Evolutionary conservation across 805 yeast genomes (phyloP).

Genomic region (Teunomyces funiuensis): DNA sequence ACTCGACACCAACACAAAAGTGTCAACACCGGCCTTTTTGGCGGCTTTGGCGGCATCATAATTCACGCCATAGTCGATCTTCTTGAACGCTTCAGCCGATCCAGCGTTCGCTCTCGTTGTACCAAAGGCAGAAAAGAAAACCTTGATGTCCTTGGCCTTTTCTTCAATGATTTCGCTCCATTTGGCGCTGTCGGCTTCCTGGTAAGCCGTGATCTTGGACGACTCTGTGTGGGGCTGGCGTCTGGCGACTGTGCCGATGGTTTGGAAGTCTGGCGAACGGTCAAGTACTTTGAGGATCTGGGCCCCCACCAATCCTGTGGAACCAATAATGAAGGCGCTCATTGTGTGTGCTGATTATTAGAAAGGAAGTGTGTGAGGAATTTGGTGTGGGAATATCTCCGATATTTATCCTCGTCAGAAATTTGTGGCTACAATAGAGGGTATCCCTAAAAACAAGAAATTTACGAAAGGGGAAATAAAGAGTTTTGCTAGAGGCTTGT

Average conservation of each 20-base stretch:
- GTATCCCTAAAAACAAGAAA: too few species aligned
- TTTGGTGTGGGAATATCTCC: too few species aligned
- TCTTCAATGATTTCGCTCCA: slow-evolving; percentile 49
- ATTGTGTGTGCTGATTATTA: slow-evolving; percentile 9
- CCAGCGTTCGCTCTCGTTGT: slow-evolving; percentile 77
- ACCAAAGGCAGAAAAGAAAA: slow-evolving; percentile 67
- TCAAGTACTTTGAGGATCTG: slow-evolving; percentile 50
- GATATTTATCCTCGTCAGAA: too few species aligned
- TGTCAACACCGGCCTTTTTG: slow-evolving; percentile 62
- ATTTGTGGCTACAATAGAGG: too few species aligned
- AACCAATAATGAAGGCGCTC: slow-evolving; percentile 48
- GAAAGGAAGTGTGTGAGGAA: too few species aligned
- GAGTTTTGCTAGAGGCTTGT: too few species aligned
- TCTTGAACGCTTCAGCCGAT: slow-evolving; percentile 62
- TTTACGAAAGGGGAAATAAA: too few species aligned
- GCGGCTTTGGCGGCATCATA: slow-evolving; percentile 71
- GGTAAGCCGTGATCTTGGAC: slow-evolving; percentile 35
- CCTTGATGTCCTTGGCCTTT: slow-evolving; percentile 34
- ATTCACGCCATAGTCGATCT: slow-evolving; percentile 75
- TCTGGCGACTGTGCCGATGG: slow-evolving; percentile 54
- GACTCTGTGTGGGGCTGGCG: slow-evolving; percentile 35
- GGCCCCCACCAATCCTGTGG: slow-evolving; percentile 78
- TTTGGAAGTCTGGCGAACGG: slow-evolving; percentile 32
- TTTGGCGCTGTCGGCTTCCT: slow-evolving; percentile 45
- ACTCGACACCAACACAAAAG: slow-evolving; percentile 67